phyloP scores from a whole-genome alignment of 108 stramenopile species.

The Cyclotella baltica region DNA sequence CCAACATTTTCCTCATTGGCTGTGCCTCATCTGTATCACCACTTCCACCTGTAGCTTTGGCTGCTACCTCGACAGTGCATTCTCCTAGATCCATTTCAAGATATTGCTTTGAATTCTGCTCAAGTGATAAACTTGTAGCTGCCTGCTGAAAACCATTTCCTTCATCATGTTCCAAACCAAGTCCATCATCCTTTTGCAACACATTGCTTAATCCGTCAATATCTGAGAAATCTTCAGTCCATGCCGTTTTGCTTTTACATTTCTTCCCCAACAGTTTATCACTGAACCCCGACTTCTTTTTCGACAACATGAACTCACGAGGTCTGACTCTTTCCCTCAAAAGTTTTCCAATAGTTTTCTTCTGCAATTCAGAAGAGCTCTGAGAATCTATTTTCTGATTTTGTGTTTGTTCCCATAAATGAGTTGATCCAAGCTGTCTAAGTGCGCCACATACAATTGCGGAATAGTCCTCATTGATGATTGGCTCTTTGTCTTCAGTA shows the following conservation, averaged over 20 bases:
- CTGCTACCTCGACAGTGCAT: slow-evolving; percentile 32
- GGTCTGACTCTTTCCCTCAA: slow-evolving; percentile 36
- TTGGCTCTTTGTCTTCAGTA: not conserved
- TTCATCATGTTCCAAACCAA: not conserved
- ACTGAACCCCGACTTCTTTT: slow-evolving; percentile 26
- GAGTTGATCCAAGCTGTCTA: slow-evolving; percentile 34
- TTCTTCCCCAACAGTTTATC: slow-evolving; percentile 4
- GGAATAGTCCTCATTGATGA: slow-evolving; percentile 1
- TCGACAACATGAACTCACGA: slow-evolving; percentile 17
- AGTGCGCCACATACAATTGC: slow-evolving; percentile 40
- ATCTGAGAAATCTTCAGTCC: slow-evolving; percentile 18
- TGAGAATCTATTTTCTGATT: slow-evolving; percentile 11
- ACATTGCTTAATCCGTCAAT: not conserved
- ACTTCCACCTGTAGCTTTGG: not conserved
- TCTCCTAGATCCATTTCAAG: slow-evolving; percentile 53
- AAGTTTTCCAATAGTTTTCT: slow-evolving; percentile 24
- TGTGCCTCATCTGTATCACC: not conserved
- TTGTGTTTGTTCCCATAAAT: slow-evolving; percentile 52
- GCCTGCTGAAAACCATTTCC: not conserved
- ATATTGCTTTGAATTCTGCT: slow-evolving; percentile 18
- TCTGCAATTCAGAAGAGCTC: slow-evolving; percentile 1
- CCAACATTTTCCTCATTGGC: slow-evolving; percentile 28
- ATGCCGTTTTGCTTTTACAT: slow-evolving; percentile 28
- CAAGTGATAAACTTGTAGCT: not conserved
- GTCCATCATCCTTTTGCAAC: not conserved